These are phyloP conservation scores for Plasmodium sp. DNA, from an alignment of 169 alveolate species.

Conservation along the genomic window DNA sequence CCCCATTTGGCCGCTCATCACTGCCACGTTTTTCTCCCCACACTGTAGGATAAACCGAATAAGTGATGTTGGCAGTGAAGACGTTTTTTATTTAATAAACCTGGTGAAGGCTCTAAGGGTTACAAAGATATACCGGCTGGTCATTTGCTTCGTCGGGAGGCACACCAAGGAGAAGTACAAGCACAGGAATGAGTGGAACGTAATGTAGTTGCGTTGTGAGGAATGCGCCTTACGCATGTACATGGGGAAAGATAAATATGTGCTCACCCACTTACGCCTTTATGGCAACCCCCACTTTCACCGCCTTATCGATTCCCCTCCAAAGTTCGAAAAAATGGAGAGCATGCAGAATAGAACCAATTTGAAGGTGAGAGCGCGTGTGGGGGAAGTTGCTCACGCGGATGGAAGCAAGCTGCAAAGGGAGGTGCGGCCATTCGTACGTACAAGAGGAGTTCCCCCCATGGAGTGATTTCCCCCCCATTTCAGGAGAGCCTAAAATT, in stretches of 20 bases:
- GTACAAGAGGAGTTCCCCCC: neutral
- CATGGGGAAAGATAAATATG: neutral
- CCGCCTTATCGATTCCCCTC: neutral
- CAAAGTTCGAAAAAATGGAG: constrained; percentile 62
- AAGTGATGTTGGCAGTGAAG: neutral
- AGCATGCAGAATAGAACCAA: constrained; percentile 37
- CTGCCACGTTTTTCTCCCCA: neutral
- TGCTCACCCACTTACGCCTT: neutral
- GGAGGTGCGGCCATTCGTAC: neutral
- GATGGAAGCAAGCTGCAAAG: neutral
- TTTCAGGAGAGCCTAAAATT: constrained; percentile 59
- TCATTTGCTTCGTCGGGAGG: constrained; percentile 1
- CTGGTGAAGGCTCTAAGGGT: constrained; percentile 32
- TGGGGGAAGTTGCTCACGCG: neutral
- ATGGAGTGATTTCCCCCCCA: neutral
- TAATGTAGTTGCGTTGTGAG: neutral
- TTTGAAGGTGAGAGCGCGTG: neutral
- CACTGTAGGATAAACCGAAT: neutral
- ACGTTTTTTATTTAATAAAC: constrained; percentile 5
- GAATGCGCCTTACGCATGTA: neutral
- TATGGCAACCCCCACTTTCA: neutral
- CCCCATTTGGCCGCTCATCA: neutral
- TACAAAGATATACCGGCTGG: constrained; percentile 24
- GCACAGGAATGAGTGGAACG: constrained; percentile 69
- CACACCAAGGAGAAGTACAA: constrained; percentile 62